phyloP scores from a whole-genome alignment of 106 monocot genomes.

The Phalaenopsis equestris region DNA sequence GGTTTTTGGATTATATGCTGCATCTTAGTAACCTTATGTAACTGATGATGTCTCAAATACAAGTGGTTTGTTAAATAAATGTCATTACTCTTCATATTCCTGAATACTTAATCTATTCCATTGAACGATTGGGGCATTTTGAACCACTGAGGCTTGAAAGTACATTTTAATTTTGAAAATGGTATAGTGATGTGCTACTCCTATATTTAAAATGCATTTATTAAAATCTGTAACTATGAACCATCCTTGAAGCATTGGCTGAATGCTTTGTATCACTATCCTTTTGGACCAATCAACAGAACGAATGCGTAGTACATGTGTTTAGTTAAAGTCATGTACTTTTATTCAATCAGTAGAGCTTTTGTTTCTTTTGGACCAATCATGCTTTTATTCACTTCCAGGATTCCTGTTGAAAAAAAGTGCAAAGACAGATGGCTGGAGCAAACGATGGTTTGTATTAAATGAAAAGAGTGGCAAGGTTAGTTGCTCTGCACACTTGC shows the following conservation, averaged over 20 bases:
- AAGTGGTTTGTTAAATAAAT: neutral
- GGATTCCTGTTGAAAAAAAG: conserved; percentile 81
- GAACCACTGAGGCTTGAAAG: too few species aligned
- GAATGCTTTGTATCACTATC: neutral
- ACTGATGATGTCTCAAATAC: neutral
- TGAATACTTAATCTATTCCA: neutral
- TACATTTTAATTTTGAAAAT: neutral
- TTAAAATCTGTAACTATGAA: neutral
- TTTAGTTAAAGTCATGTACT: too few species aligned
- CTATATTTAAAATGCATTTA: neutral
- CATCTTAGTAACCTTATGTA: neutral
- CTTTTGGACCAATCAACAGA: neutral
- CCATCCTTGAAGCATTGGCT: neutral
- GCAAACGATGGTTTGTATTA: conserved; percentile 88
- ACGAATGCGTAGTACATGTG: neutral
- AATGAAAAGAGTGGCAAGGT: conserved; percentile 99
- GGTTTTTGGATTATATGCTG: neutral
- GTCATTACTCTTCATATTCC: neutral
- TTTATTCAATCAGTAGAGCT: neutral
- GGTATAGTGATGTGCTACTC: neutral
- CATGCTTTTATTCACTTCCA: conserved; percentile 14
- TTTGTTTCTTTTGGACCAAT: neutral
- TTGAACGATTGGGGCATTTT: too few species aligned
- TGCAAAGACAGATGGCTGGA: conserved; percentile 88
- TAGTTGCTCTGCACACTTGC: conserved; percentile 1